Evolutionary conservation across 352 stramenopile species (phyloP), one percentile per base, ranked within the genome.

Genomic region (Lagenidium sp.): DNA sequence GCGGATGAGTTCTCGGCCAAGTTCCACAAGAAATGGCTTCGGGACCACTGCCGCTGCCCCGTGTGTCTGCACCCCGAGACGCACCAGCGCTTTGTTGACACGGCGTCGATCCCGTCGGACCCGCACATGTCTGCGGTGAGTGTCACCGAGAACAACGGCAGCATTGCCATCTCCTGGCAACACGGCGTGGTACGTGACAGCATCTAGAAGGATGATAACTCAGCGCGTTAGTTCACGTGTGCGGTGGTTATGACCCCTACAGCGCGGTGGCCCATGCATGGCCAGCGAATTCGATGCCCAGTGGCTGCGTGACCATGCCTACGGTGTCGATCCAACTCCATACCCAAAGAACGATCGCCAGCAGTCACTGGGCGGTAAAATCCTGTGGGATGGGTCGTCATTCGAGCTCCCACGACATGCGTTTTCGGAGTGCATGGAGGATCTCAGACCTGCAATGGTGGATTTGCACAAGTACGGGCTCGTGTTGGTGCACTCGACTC

Each of bases 1-100:
- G 55, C 78, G 21, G 80, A 92, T 57, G 80, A 79, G 29, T 72
- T 79, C 34, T 72, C 59, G 25, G 74, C 80, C 40, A 82, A 73
- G 42, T 92, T 92, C 57, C 80, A 90, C 57, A 88, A 83, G 52
- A 70, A 85, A 35, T 92, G 80, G 80, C 66, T 93, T 48, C 80
- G 80, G 32, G 80, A 93, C 50, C 76, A 93, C 52, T 93, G 80
- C 71, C 63, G 45, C 26, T 93, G 80, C 28, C 40, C 67, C 21
- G 45, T 47, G 24, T 93, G 80, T 36, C 51, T 70, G 44, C 80
- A 93, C 49, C 68, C 76, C 12, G 60, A 80, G 49, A 93, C 80
- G 20, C 64, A 48, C 12, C 80, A 93, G 62, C 72, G 80, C 6
- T 73, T 88, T 45, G 35, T 87, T 5, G 71, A 88, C 62, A 88